Evolutionary conservation across 2,329 filamentous ascomycete genomes (phyloP), one percentile per base, ranked within the genome.

Genomic region (Zymoseptoria passerinii): DNA sequence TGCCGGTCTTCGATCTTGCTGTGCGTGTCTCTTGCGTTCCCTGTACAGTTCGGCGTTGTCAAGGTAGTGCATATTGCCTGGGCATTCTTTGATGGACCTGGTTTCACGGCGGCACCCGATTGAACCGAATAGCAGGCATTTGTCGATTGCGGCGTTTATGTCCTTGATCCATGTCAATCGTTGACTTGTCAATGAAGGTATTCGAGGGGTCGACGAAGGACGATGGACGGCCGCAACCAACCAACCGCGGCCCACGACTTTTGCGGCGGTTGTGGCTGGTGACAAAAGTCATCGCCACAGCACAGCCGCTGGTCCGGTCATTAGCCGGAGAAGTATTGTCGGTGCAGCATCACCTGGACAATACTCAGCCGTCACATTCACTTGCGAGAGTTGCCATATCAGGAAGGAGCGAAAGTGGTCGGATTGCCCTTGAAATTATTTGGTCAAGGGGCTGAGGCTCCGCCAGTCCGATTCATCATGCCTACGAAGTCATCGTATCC

Each of bases 401-500:
- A 44, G 35, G 35, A 44, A 44, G 35, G 35, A 44, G 35, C 16
- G 10, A 44, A 7, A 13, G 16, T 6, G 35, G 35, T 16, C 13
- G 10, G 10, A 6, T 16, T 16, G 9, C 35, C 13, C 13, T n/a
- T 6, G 35, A 3, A 16, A 44, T 4, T 5, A 16, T n/a, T n/a
- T 13, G 16, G 5, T 10, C 10, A 44, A n/a, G 35, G 4, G 16
- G 35, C 35, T 73, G 50, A 2, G 4, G n/a, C 8, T 8, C 13
- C 8, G 27, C 23, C 23, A 27, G n/a, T 23, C 19, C 53, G 2
- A 4, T 19, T 20, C 60, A 74, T 63, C 35, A 95, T 95, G 90
- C 87, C 88, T 61, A 80, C 86, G 67, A 77, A 83, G 52, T 91
- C 90, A 2, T 75, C 76, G 0, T 90, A 85, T 69, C 79, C 84